Percentiles rank a stretch among this genome's conserved stretches.
phyloP scores from a whole-genome alignment of 2,329 filamentous ascomycete species.

The Apiospora pterosperma region DNA sequence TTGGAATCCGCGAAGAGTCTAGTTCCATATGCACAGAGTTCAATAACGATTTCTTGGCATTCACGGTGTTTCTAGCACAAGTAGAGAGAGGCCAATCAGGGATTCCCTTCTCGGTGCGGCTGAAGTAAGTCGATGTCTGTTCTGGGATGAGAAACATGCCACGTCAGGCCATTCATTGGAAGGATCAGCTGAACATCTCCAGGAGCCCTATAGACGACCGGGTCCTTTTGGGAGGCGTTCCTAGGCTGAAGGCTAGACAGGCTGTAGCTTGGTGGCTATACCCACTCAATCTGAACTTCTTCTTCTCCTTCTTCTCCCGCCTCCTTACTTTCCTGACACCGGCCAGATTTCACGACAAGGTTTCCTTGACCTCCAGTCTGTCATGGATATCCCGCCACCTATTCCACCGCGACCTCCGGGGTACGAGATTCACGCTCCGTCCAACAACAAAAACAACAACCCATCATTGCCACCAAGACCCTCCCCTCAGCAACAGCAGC shows the following conservation, averaged over 20 bases:
- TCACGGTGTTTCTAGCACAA: not conserved
- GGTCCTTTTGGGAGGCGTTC: not conserved
- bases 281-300: not conserved
- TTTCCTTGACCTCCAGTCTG: not conserved
- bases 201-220: not conserved
- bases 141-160: not conserved
- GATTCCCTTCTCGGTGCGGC: not conserved
- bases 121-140: not conserved
- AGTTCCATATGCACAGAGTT: not conserved
- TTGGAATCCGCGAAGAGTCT: not conserved
- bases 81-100: not conserved
- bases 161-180: too few relatives aligned
- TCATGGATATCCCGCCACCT: conserved; percentile 15
- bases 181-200: not conserved
- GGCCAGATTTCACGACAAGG: not conserved
- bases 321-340: not conserved
- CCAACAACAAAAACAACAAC: not conserved
- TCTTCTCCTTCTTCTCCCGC: not conserved
- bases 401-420: conserved; percentile 17
- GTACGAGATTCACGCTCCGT: conserved; percentile 12
- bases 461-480: not conserved
- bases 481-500: not conserved
- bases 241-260: not conserved
- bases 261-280: not conserved
- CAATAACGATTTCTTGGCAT: not conserved